Evolutionary conservation across 768 basidiomycete genomes (phyloP), one percentile per base, ranked within the genome.

Genomic region (Cystofilobasidium capitatum): DNA sequence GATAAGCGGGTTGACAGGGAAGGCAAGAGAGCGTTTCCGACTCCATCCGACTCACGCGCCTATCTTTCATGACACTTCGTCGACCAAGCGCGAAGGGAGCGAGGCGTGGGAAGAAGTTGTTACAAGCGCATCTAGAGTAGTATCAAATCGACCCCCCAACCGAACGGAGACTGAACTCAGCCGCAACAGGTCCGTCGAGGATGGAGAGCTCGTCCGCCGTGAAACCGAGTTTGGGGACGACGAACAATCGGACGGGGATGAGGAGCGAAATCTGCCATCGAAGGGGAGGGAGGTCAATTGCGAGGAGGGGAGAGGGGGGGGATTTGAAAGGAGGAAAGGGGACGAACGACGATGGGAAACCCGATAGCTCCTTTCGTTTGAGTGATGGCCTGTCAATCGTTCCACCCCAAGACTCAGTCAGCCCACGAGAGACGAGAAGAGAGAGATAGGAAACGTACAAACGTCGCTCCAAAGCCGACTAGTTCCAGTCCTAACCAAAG

Each of bases 361-460:
- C 87, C 90, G 67, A 94, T 91, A 5, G 90, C 91, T 47, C 88
- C 91, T 86, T 74, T 84, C 0, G 91, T 93, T 74, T 96, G 91
- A 0, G 89, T 91, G 70, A 96, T 85, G 10, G 89, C 88, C 54
- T 65, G 22, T 16, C 10, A 29, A 24, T 49, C 20, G 16, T 12
- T 3, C n/a, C 4, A 6, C 10, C 14, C 5, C 10, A 8, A 33
- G 60, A 5, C 22, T 39, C 9, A 61, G 26, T 3, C 10, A 26
- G 9, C 12, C 8, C 31, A 33, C 6, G 22, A 7, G 4, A 35
- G 7, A 3, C 6, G 12, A 39, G 58, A 36, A 16, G 24, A 58
- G 26, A 13, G n/a, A 51, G 49, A 51, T 12, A 12, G 42, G 26
- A 51, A 51, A 8, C 58, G n/a, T 6, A 57, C 49, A 75, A 94